phyloP scores from a whole-genome alignment of 208 protist species.

The Naegleria fowleri region DNA sequence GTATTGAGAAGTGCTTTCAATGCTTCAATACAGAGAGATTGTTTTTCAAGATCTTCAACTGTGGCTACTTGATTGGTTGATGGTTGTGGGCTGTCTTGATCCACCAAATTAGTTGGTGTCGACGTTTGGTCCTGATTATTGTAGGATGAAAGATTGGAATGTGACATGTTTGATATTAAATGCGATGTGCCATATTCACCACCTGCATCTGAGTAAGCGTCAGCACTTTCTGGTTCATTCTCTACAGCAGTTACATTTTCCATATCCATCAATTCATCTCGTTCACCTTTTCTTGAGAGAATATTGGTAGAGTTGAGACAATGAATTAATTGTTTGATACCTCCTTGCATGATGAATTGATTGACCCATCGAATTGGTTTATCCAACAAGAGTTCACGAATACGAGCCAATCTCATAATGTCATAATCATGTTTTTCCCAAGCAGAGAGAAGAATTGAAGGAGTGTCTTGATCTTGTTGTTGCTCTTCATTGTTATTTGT shows the following conservation, averaged over 20 bases:
- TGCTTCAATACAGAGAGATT: not conserved
- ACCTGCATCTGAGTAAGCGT: not conserved
- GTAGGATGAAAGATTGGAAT: no score
- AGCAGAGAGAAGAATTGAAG: not conserved
- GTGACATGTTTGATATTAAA: not conserved
- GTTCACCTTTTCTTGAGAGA: not conserved
- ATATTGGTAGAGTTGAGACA: not conserved
- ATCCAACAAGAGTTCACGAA: not conserved
- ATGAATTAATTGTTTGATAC: not conserved
- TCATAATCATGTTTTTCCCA: not conserved
- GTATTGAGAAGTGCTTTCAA: slow-evolving; percentile 11
- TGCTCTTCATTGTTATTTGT: not conserved
- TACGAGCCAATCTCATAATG: not conserved
- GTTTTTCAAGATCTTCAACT: not conserved
- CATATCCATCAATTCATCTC: not conserved
- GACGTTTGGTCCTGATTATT: no score
- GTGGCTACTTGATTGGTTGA: not conserved
- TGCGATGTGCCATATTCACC: not conserved
- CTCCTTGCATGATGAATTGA: not conserved
- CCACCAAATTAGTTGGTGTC: no score
- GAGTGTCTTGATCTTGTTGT: not conserved
- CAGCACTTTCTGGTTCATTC: not conserved
- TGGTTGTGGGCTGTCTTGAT: not conserved
- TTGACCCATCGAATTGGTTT: slow-evolving; percentile 24
- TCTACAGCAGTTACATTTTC: not conserved